Conservation (phyloP, 1,284 basidiomycete species). For the Malassezia dermatis region DNA sequence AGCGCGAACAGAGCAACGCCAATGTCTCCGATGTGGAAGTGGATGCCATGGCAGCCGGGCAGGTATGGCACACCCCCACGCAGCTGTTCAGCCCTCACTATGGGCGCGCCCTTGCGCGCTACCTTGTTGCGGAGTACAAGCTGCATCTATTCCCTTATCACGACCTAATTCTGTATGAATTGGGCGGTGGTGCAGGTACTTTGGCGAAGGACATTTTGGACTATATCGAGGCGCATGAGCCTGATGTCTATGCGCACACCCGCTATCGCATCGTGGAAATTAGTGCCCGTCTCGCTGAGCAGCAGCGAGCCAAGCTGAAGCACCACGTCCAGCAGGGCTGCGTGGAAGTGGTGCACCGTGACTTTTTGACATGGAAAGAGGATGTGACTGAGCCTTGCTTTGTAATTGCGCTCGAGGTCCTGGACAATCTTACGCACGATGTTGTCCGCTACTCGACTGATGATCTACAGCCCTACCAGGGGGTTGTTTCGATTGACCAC, state of each 20-base stretch:
- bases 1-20: slow-evolving; percentile 19
- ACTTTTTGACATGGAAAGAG: slow-evolving; percentile 75
- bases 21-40: slow-evolving; percentile 38
- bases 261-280: slow-evolving; percentile 90
- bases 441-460: slow-evolving; percentile 75
- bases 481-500: slow-evolving; percentile 67
- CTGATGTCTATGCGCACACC: slow-evolving; percentile 82
- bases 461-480: slow-evolving; percentile 68
- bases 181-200: slow-evolving; percentile 94
- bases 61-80: slow-evolving; percentile 98
- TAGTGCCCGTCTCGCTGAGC: slow-evolving; percentile 62
- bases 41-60: slow-evolving; percentile 56
- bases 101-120: slow-evolving; percentile 76
- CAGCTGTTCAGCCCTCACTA: slow-evolving; percentile 97
- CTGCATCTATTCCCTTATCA: slow-evolving; percentile 85
- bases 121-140: slow-evolving; percentile 79
- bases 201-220: slow-evolving; percentile 78
- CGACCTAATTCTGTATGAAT: slow-evolving; percentile 88
- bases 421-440: slow-evolving; percentile 97
- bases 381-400: slow-evolving; percentile 75
- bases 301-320: slow-evolving; percentile 54
- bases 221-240: slow-evolving; percentile 66
- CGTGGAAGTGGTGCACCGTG: slow-evolving; percentile 66
- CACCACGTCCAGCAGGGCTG: slow-evolving; percentile 49
- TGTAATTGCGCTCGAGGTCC: slow-evolving; percentile 85